Percentiles rank a stretch among this genome's conserved stretches.
phyloP scores from a whole-genome alignment of 129 eudicot genomes.

The Lactuca saligna region DNA sequence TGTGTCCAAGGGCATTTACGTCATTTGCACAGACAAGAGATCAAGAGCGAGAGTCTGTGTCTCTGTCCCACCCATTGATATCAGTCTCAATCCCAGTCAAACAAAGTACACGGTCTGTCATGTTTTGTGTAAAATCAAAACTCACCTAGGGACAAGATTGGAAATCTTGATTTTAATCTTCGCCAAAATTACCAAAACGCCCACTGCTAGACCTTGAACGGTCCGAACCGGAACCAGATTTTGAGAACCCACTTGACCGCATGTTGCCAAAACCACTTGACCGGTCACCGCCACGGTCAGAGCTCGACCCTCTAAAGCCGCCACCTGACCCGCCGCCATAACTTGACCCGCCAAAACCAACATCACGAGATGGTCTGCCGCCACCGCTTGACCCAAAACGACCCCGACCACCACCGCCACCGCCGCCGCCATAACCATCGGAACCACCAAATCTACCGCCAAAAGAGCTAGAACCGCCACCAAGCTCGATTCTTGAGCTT shows the following conservation, averaged over 20 bases:
- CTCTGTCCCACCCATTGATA: too few relatives aligned
- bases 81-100: too few relatives aligned
- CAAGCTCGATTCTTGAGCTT: constrained; percentile 34
- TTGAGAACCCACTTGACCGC: constrained; percentile 24
- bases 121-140: not conserved
- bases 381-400: constrained; percentile 36
- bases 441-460: constrained; percentile 46
- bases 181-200: constrained; percentile 31
- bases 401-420: constrained; percentile 39
- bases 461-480: constrained; percentile 34
- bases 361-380: constrained; percentile 18
- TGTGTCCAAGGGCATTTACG: not conserved
- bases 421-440: constrained; percentile 20
- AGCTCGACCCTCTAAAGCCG: constrained; percentile 9
- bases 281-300: constrained; percentile 21
- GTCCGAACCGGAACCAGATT: constrained; percentile 23
- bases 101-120: too few relatives aligned
- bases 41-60: too few relatives aligned
- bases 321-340: constrained; percentile 13
- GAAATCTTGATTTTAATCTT: not conserved
- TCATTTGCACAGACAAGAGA: not conserved
- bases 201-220: constrained; percentile 28
- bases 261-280: constrained; percentile 38
- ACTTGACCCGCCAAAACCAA: constrained; percentile 16
- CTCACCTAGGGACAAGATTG: constrained; percentile 7